These are phyloP conservation scores for Tulasnella calospora DNA, from an alignment of 768 basidiomycete species.

Conservation along the genomic window DNA sequence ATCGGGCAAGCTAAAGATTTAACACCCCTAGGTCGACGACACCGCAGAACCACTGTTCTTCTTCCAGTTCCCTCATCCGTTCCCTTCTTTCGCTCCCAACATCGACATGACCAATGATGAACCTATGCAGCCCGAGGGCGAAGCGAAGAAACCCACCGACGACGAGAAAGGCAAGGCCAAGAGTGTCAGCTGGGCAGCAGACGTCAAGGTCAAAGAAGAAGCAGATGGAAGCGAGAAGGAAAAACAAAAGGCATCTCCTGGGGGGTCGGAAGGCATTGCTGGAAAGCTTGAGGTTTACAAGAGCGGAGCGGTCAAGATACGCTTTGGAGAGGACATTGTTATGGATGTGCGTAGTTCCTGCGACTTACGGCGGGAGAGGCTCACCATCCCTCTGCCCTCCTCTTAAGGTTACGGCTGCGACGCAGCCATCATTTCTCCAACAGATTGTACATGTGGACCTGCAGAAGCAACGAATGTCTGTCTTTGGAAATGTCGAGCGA, in stretches of 20 bases:
- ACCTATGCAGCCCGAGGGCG: conserved; percentile 43
- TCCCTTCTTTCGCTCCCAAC: conserved; percentile 61
- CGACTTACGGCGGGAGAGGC: conserved; percentile 16
- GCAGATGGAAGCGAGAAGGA: conserved; percentile 31
- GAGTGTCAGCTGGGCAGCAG: conserved; percentile 26
- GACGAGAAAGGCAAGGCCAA: conserved; percentile 31
- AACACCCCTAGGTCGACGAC: neutral
- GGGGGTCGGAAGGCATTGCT: conserved; percentile 61
- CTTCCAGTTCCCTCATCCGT: conserved; percentile 85
- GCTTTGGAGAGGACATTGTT: conserved; percentile 71
- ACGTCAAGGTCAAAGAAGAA: conserved; percentile 31
- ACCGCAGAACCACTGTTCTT: conserved; percentile 59
- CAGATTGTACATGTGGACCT: conserved; percentile 73
- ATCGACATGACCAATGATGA: conserved; percentile 36
- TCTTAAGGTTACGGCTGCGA: conserved; percentile 68
- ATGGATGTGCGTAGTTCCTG: conserved; percentile 58
- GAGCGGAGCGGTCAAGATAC: conserved; percentile 83
- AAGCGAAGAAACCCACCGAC: conserved; percentile 33
- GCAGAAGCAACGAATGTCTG: conserved; percentile 52
- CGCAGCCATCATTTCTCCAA: conserved; percentile 82
- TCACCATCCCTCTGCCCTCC: conserved; percentile 4
- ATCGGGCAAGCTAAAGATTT: neutral
- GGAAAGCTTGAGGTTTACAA: conserved; percentile 81
- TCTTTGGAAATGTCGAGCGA: conserved; percentile 83
- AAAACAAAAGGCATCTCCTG: conserved; percentile 26